phyloP scores from a whole-genome alignment of 306 rosid species.

The Cucurbita pepo region DNA sequence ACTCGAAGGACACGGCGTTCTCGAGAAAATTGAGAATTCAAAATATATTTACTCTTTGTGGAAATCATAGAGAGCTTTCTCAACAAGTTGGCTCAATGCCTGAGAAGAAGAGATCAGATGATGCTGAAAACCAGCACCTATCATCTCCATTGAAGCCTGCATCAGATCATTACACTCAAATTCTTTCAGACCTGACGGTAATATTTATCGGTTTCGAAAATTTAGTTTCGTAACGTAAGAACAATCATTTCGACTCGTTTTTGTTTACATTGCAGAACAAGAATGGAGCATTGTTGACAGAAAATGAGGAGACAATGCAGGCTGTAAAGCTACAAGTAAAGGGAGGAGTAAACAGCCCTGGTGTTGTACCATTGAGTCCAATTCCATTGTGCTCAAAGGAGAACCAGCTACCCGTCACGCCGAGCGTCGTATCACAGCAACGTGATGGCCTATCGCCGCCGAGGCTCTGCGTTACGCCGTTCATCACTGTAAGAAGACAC shows the following conservation, averaged over 20 bases:
- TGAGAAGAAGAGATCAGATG: conserved; percentile 18
- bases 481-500: conserved; percentile 4
- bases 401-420: background rate
- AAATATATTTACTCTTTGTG: conserved; percentile 86
- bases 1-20: conserved; percentile 22
- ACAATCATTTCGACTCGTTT: background rate
- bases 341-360: background rate
- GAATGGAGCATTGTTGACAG: background rate
- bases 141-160: conserved; percentile 1
- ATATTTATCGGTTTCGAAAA: too few relatives aligned
- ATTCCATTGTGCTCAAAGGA: conserved; percentile 1
- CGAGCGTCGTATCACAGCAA: background rate
- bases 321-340: background rate
- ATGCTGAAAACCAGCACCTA: conserved; percentile 6
- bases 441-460: background rate
- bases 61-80: conserved; percentile 76
- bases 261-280: background rate
- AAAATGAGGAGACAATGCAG: background rate
- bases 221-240: too few relatives aligned
- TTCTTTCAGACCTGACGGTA: conserved; percentile 4
- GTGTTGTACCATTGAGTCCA: background rate
- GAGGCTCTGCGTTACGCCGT: background rate
- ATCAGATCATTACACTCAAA: background rate
- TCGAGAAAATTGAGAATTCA: conserved; percentile 49
- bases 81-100: conserved; percentile 35